Evolutionary conservation across 345 rosid genomes (phyloP).

Genomic region (Lepidium aucheri): DNA sequence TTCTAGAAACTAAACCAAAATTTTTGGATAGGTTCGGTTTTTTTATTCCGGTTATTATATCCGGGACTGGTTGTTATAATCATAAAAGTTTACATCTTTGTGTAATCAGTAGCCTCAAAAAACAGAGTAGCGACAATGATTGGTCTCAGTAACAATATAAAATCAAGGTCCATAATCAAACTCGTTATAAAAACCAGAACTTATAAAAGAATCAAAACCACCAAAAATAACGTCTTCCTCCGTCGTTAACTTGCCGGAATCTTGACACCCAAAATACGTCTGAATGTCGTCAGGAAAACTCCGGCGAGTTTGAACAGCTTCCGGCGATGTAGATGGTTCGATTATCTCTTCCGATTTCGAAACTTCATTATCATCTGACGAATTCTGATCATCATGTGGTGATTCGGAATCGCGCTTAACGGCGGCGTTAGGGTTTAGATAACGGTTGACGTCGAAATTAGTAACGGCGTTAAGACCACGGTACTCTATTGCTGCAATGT

Average conservation of each 20-base stretch:
- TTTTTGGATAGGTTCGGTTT: too few species aligned
- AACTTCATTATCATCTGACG: neutral
- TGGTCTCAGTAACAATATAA: neutral
- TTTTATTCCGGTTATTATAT: too few species aligned
- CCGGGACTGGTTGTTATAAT: too few species aligned
- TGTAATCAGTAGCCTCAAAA: neutral
- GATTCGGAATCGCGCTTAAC: neutral
- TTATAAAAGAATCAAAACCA: constrained; percentile 41
- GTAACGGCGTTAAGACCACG: constrained; percentile 95
- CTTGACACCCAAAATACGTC: constrained; percentile 61
- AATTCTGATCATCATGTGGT: neutral
- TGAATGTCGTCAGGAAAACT: constrained; percentile 75
- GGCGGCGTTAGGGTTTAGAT: constrained; percentile 13
- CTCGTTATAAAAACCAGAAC: constrained; percentile 46
- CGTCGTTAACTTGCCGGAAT: constrained; percentile 34
- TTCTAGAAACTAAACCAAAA: too few species aligned
- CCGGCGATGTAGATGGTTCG: constrained; percentile 35
- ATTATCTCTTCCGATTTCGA: constrained; percentile 62
- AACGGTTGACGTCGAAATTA: constrained; percentile 83
- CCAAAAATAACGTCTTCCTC: constrained; percentile 52
- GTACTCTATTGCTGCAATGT: constrained; percentile 89
- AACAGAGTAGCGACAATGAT: neutral
- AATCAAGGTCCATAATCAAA: constrained; percentile 25
- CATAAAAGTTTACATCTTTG: neutral
- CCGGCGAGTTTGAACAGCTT: constrained; percentile 31